Evolutionary conservation across 1,139 yeast genomes (phyloP).

Genomic region (Debaryomycetaceae sp.): DNA sequence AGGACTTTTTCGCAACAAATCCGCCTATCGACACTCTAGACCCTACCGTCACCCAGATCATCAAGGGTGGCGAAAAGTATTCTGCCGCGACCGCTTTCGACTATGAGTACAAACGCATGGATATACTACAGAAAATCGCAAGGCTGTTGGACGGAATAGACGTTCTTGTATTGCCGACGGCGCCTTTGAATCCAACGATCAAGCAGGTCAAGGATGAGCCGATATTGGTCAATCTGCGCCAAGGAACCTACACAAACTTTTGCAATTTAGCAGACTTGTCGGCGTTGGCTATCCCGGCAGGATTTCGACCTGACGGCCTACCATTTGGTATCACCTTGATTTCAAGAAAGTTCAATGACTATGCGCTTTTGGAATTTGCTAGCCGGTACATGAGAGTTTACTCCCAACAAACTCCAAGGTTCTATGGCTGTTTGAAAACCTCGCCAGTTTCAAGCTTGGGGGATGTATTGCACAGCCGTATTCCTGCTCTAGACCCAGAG

Average conservation of each 20-base stretch:
- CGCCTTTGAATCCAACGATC: conserved; percentile 83
- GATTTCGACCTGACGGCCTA: conserved; percentile 72
- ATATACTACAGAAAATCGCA: conserved; percentile 54
- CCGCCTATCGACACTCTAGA: conserved; percentile 69
- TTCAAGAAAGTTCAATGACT: conserved; percentile 75
- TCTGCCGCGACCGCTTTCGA: conserved; percentile 78
- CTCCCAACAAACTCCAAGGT: conserved; percentile 13
- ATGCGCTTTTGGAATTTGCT: conserved; percentile 79
- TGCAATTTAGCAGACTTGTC: conserved; percentile 90
- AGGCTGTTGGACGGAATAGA: conserved; percentile 50
- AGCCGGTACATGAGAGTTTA: conserved; percentile 45
- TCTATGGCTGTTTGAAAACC: conserved; percentile 32
- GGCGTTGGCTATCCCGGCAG: conserved; percentile 85
- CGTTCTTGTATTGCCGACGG: conserved; percentile 80
- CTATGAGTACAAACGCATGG: conserved; percentile 75
- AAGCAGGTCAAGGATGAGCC: conserved; percentile 68
- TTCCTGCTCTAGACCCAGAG: conserved; percentile 21
- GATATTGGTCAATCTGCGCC: conserved; percentile 69
- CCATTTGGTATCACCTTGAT: conserved; percentile 87
- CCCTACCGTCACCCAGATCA: conserved; percentile 71
- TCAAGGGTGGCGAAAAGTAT: conserved; percentile 64
- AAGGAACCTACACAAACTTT: conserved; percentile 95
- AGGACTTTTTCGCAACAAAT: conserved; percentile 59
- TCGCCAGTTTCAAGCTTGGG: conserved; percentile 21
- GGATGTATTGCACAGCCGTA: conserved; percentile 24